phyloP scores from a whole-genome alignment of 768 basidiomycete species.

The Auriscalpium orientale region DNA sequence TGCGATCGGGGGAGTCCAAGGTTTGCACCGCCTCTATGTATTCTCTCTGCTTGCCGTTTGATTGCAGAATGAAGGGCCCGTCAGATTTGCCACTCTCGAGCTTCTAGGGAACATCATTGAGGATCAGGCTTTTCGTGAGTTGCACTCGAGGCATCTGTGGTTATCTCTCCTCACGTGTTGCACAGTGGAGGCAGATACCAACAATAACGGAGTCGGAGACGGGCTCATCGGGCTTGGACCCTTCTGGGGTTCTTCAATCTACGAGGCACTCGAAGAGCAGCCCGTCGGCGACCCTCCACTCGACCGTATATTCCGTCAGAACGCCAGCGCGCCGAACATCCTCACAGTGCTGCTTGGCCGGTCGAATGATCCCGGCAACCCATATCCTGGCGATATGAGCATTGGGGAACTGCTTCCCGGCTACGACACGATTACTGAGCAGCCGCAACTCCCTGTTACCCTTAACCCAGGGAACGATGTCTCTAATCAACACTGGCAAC shows the following conservation, averaged over 20 bases:
- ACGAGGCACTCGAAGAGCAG: slow-evolving; percentile 3
- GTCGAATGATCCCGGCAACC: slow-evolving; percentile 21
- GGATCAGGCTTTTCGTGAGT: slow-evolving; percentile 38
- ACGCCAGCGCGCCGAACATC: slow-evolving; percentile 23
- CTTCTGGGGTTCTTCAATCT: slow-evolving; percentile 19
- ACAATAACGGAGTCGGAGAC: no score
- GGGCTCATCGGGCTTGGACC: slow-evolving; percentile 28
- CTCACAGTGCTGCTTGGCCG: slow-evolving; percentile 26
- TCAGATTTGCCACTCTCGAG: slow-evolving; percentile 35
- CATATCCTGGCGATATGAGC: slow-evolving; percentile 24
- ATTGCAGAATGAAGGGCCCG: slow-evolving; percentile 24
- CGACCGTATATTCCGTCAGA: slow-evolving; percentile 25
- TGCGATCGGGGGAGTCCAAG: slow-evolving; percentile 40
- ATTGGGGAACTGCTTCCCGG: slow-evolving; percentile 22
- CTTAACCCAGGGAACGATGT: not conserved
- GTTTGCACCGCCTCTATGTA: not conserved
- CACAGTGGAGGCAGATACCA: no score
- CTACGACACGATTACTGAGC: slow-evolving; percentile 19
- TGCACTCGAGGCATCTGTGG: no score
- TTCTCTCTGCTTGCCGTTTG: not conserved
- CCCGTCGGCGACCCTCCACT: slow-evolving; percentile 21
- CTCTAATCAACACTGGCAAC: slow-evolving; percentile 26
- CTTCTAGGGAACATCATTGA: slow-evolving; percentile 37
- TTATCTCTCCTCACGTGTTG: no score
- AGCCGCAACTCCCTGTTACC: slow-evolving; percentile 22